Conservation (phyloP, 345 rosid genomes). For the Eucalyptus microcorys region DNA sequence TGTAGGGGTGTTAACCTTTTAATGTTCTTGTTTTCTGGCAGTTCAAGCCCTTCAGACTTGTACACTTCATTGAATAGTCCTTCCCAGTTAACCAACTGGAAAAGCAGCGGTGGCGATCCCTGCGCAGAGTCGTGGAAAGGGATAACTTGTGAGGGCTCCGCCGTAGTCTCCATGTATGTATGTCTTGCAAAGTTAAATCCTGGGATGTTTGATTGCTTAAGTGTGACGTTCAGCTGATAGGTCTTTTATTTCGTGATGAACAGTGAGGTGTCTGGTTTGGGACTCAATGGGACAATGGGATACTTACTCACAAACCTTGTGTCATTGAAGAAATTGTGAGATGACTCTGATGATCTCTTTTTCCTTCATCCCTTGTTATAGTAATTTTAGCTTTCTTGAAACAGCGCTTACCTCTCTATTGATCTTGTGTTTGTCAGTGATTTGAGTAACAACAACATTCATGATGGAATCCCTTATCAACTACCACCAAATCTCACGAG, state of each 20-base stretch:
- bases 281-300: constrained; percentile 84
- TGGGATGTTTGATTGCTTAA: background rate
- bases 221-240: background rate
- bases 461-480: constrained; percentile 83
- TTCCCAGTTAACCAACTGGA: constrained; percentile 88
- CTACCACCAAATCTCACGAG: constrained; percentile 92
- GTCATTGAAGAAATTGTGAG: constrained; percentile 74
- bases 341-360: background rate
- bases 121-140: constrained; percentile 97
- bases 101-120: constrained; percentile 75
- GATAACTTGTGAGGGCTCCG: constrained; percentile 71
- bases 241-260: background rate
- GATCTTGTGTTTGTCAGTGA: constrained; percentile 39
- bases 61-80: constrained; percentile 75
- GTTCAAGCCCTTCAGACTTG: constrained; percentile 86
- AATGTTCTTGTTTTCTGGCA: constrained; percentile 7
- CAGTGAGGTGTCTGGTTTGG: constrained; percentile 77
- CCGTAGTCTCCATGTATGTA: constrained; percentile 78
- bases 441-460: constrained; percentile 77
- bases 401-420: background rate
- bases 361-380: background rate
- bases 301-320: constrained; percentile 63
- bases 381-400: background rate
- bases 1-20: background rate
- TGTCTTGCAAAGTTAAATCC: background rate